These are phyloP conservation scores for Ophiostoma angusticollis DNA, from an alignment of 2,329 filamentous ascomycete genomes.

Conservation along the genomic window DNA sequence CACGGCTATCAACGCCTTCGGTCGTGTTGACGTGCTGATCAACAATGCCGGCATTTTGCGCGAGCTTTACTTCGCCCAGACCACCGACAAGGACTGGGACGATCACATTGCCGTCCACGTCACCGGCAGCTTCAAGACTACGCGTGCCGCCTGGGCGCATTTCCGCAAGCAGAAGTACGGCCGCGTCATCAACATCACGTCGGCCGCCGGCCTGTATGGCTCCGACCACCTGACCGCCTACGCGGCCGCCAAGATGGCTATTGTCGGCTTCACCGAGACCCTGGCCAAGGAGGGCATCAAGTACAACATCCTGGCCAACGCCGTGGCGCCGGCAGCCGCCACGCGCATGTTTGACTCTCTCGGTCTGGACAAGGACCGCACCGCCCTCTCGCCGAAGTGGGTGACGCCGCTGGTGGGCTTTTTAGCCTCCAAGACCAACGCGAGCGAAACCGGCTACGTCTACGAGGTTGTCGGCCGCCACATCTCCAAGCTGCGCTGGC, in stretches of 20 bases:
- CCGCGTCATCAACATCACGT: slow-evolving; percentile 90
- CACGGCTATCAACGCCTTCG: slow-evolving; percentile 66
- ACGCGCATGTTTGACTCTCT: slow-evolving; percentile 92
- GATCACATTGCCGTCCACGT: slow-evolving; percentile 87
- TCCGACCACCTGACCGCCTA: slow-evolving; percentile 96
- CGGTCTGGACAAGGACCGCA: slow-evolving; percentile 76
- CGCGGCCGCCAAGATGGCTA: slow-evolving; percentile 86
- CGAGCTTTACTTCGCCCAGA: slow-evolving; percentile 96
- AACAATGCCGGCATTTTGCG: slow-evolving; percentile 97
- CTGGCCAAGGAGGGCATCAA: slow-evolving; percentile 94
- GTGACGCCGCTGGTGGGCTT: slow-evolving; percentile 85
- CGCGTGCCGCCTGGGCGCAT: slow-evolving; percentile 88
- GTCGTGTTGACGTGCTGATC: slow-evolving; percentile 85
- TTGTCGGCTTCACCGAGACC: slow-evolving; percentile 96
- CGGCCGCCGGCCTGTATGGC: slow-evolving; percentile 89
- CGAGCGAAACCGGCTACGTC: slow-evolving; percentile 70
- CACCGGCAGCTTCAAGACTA: slow-evolving; percentile 87
- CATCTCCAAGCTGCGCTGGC: slow-evolving; percentile 87
- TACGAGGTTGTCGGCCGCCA: slow-evolving; percentile 92
- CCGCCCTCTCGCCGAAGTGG: slow-evolving; percentile 82
- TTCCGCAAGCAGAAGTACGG: slow-evolving; percentile 99
- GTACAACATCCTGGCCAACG: slow-evolving; percentile 95
- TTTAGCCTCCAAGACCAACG: slow-evolving; percentile 76
- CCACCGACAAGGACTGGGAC: slow-evolving; percentile 96
- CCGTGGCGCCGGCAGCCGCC: slow-evolving; percentile 88